Conservation (phyloP, 495 filamentous ascomycete species). For the Penicillium desertorum region DNA sequence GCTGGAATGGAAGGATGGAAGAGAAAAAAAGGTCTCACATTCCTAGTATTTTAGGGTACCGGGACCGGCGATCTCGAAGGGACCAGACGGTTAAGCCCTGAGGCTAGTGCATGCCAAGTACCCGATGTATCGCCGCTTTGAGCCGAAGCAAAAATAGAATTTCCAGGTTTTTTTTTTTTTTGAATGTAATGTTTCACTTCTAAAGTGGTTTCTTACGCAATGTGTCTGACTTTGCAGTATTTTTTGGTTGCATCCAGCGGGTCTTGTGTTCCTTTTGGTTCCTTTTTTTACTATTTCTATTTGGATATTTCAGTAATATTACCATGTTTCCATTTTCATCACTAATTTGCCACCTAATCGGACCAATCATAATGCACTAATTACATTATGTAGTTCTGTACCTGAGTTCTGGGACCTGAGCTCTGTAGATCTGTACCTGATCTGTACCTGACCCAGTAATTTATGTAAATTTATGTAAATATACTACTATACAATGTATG, state of each 20-base stretch:
- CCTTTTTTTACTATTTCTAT: not conserved
- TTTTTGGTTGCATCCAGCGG: slow-evolving; percentile 2
- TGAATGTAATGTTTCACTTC: not conserved
- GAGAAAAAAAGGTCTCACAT: not conserved
- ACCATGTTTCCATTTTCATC: not conserved
- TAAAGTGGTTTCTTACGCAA: not conserved
- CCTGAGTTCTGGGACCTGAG: not conserved
- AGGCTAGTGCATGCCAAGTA: slow-evolving; percentile 7
- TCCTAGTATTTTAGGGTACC: not conserved
- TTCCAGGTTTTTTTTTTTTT: not conserved
- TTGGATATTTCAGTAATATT: not conserved
- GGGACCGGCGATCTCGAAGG: slow-evolving; percentile 1
- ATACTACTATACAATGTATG: not conserved
- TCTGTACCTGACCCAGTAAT: not conserved
- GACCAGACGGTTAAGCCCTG: slow-evolving; percentile 8
- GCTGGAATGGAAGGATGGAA: slow-evolving; percentile 9
- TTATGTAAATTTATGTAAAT: not conserved
- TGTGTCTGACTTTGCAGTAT: not conserved
- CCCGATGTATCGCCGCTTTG: slow-evolving; percentile 5
- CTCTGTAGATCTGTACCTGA: slow-evolving; percentile 1
- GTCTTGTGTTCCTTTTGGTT: not conserved
- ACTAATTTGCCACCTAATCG: not conserved
- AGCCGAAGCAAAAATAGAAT: slow-evolving; percentile 10
- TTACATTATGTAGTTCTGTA: slow-evolving; percentile 2
- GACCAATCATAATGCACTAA: not conserved